Percentiles rank a stretch among this genome's conserved stretches.
Conservation (phyloP, 768 basidiomycete genomes). For the Cystofilobasidium ferigula region DNA sequence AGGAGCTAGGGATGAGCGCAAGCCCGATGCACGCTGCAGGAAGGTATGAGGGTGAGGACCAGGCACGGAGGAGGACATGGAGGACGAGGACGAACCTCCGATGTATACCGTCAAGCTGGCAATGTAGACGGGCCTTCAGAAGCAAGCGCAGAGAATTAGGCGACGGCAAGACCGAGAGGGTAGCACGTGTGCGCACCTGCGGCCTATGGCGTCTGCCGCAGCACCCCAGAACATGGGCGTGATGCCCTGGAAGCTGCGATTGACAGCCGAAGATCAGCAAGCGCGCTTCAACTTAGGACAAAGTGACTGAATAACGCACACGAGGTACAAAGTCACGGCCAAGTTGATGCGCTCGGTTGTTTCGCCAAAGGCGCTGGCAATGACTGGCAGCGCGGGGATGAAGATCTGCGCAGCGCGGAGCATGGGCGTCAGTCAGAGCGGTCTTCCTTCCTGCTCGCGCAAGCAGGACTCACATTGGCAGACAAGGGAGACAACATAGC, state of each 20-base stretch:
- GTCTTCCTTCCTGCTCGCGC: too few species aligned
- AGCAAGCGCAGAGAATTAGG: too few species aligned
- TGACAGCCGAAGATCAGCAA: too few species aligned
- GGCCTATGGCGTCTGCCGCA: slow-evolving; percentile 43
- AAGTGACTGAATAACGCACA: too few species aligned
- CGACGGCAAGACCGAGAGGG: slow-evolving; percentile 44
- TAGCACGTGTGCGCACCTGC: slow-evolving; percentile 25
- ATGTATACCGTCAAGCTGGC: slow-evolving; percentile 55
- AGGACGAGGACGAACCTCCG: too few species aligned
- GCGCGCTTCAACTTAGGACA: too few species aligned
- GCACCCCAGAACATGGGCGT: slow-evolving; percentile 56
- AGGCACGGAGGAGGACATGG: too few species aligned
- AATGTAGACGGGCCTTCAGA: slow-evolving; percentile 38
- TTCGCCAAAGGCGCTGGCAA: slow-evolving; percentile 53
- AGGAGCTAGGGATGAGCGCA: slow-evolving; percentile 49
- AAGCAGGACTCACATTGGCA: too few species aligned
- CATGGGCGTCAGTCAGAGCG: too few species aligned
- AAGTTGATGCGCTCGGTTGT: slow-evolving; percentile 64
- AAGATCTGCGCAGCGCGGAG: too few species aligned
- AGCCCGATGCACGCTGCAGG: slow-evolving; percentile 57
- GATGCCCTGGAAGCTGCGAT: slow-evolving; percentile 26
- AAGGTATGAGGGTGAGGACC: too few species aligned
- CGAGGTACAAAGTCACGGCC: slow-evolving; percentile 66
- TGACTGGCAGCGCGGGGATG: slow-evolving; percentile 62
- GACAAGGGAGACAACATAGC: too few species aligned